Evolutionary conservation across 2,329 filamentous ascomycete genomes (phyloP).

Genomic region (Fusarium azukiicola): DNA sequence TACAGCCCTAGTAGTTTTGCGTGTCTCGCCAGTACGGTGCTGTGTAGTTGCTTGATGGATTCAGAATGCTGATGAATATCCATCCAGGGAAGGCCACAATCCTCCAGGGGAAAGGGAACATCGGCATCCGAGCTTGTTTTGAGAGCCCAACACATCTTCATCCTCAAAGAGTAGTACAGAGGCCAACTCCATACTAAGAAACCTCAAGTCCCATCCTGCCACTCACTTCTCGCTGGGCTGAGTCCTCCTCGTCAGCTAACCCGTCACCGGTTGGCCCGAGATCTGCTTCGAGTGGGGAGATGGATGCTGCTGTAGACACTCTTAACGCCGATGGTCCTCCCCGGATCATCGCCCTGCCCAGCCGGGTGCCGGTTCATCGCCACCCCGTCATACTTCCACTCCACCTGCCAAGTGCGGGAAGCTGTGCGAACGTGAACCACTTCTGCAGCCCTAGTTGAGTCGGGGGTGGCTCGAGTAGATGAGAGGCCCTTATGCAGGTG

Average conservation of each 20-base stretch:
- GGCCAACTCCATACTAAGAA: neutral
- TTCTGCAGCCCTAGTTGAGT: neutral
- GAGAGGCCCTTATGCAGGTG: neutral
- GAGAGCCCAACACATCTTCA: neutral
- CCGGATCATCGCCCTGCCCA: neutral
- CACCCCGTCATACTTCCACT: neutral
- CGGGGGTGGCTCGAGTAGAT: neutral
- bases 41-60: neutral
- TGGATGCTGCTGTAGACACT: neutral
- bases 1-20: neutral
- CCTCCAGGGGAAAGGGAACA: neutral
- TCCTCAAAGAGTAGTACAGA: neutral
- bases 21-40: no score
- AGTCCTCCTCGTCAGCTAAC: neutral
- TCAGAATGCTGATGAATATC: neutral
- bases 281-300: neutral
- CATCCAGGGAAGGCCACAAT: neutral
- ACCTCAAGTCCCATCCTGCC: neutral
- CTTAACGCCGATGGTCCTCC: neutral
- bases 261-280: neutral
- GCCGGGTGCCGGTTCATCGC: neutral
- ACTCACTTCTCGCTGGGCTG: no score
- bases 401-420: slow-evolving; percentile 3
- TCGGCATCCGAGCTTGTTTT: neutral
- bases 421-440: neutral